A percentile compares a stretch with the other conserved stretches of the same genome.
Conservation (phyloP, 441 rosid genomes). For the Hura crepitans region DNA sequence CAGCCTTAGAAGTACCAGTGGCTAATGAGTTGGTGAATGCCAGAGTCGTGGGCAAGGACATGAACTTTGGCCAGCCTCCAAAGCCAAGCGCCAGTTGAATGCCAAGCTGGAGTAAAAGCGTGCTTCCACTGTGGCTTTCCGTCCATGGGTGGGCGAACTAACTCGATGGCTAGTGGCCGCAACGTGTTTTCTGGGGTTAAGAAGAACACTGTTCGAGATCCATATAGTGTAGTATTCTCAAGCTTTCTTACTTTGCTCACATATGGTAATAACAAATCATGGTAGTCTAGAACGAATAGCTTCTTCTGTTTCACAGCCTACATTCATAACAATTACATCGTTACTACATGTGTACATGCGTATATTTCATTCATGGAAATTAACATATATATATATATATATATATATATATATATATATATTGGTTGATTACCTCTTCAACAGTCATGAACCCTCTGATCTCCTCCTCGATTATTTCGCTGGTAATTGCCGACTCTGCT, state of each 20-base stretch:
- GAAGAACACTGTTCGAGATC: slow-evolving; percentile 61
- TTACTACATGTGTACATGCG: too few relatives aligned
- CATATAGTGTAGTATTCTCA: slow-evolving; percentile 49
- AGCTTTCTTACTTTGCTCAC: slow-evolving; percentile 39
- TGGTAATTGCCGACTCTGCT: slow-evolving; percentile 48
- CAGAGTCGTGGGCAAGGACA: slow-evolving; percentile 55
- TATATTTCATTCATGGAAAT: too few relatives aligned
- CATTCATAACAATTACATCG: background rate
- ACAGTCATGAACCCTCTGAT: slow-evolving; percentile 47
- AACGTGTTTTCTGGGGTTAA: slow-evolving; percentile 46
- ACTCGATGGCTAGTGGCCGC: slow-evolving; percentile 61
- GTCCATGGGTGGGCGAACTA: slow-evolving; percentile 49
- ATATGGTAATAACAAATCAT: slow-evolving; percentile 57
- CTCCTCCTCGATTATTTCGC: slow-evolving; percentile 40
- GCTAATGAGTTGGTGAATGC: slow-evolving; percentile 62
- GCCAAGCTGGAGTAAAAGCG: slow-evolving; percentile 39
- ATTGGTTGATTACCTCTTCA: too few relatives aligned
- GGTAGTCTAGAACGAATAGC: slow-evolving; percentile 60
- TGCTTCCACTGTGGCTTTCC: slow-evolving; percentile 62
- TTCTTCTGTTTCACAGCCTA: slow-evolving; percentile 56
- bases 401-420: too few relatives aligned
- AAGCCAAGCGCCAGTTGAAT: slow-evolving; percentile 55
- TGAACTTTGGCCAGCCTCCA: slow-evolving; percentile 66
- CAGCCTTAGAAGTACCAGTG: slow-evolving; percentile 42
- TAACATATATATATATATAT: too few relatives aligned